phyloP scores from a whole-genome alignment of 352 stramenopile genomes.

The Phytophthora boehmeriae region DNA sequence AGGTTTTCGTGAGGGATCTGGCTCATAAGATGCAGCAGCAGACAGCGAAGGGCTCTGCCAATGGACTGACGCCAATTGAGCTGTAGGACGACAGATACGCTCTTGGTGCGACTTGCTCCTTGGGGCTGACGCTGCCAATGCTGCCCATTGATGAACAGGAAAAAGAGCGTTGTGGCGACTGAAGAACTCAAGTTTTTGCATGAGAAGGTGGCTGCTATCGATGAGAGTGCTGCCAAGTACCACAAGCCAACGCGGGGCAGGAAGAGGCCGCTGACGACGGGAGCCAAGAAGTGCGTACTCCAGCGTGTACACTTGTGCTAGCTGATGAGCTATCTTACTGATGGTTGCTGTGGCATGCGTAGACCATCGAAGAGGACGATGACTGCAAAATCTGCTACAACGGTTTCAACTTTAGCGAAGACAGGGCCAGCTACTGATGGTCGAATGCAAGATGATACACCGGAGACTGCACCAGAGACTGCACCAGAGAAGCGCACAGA shows the following conservation, averaged over 20 bases:
- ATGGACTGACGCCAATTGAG: constrained; percentile 55
- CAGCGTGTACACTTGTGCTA: neutral
- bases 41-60: constrained; percentile 15
- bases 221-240: constrained; percentile 68
- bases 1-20: constrained; percentile 67
- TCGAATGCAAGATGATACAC: constrained; percentile 6
- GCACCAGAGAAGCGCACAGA: neutral
- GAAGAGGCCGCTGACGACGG: constrained; percentile 24
- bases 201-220: constrained; percentile 54
- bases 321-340: neutral
- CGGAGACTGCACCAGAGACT: neutral
- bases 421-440: neutral
- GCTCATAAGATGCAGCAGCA: constrained; percentile 48
- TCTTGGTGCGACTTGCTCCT: neutral
- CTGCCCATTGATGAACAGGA: constrained; percentile 34
- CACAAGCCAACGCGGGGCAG: constrained; percentile 41
- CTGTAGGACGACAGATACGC: constrained; percentile 44
- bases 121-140: neutral
- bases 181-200: constrained; percentile 59
- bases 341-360: neutral
- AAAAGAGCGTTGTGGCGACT: constrained; percentile 53
- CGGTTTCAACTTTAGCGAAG: constrained; percentile 6
- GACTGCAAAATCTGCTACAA: constrained; percentile 15
- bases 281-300: constrained; percentile 32
- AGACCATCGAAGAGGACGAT: constrained; percentile 26